Evolutionary conservation across 1,139 yeast genomes (phyloP).

Genomic region (Meyerozyma elateridarum): DNA sequence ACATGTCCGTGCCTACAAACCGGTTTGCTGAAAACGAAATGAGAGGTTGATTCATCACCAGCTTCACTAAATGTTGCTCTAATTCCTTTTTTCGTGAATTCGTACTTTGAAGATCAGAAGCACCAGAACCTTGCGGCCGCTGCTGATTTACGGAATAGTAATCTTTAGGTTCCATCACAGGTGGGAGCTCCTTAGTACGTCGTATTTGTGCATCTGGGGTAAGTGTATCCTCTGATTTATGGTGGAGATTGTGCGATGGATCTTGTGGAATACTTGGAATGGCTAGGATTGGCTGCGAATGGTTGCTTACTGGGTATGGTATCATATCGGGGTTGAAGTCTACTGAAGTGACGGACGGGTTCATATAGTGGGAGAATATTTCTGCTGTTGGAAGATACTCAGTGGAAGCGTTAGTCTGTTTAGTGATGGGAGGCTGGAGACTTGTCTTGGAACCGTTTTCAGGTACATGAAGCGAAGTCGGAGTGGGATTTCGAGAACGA

Average conservation of each 20-base stretch:
- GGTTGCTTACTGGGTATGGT: conserved; percentile 1
- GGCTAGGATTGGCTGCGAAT: neutral
- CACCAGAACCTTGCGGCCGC: conserved; percentile 4
- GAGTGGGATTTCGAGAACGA: conserved; percentile 17
- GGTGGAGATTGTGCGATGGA: conserved; percentile 8
- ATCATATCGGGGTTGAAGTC: conserved; percentile 5
- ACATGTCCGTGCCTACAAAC: conserved; percentile 14
- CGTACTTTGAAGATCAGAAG: conserved; percentile 15
- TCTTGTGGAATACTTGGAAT: conserved; percentile 1
- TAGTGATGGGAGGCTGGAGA: conserved; percentile 8
- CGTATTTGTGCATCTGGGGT: neutral
- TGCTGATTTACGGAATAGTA: conserved; percentile 7
- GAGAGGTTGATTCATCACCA: conserved; percentile 36
- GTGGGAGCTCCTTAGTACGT: conserved; percentile 17
- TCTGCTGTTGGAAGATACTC: conserved; percentile 10
- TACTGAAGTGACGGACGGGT: conserved; percentile 9
- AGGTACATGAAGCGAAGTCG: too few species aligned
- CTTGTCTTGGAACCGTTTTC: too few species aligned
- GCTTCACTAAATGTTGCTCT: conserved; percentile 28
- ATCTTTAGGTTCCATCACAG: conserved; percentile 16
- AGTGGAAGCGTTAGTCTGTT: neutral
- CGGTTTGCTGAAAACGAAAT: conserved; percentile 12
- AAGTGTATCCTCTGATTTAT: conserved; percentile 5
- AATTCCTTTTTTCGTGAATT: conserved; percentile 23
- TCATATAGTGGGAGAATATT: conserved; percentile 7